A percentile compares a stretch with the other conserved stretches of the same genome.
Evolutionary conservation across 768 basidiomycete species (phyloP).

Genomic region (Pleurotus eryngii): DNA sequence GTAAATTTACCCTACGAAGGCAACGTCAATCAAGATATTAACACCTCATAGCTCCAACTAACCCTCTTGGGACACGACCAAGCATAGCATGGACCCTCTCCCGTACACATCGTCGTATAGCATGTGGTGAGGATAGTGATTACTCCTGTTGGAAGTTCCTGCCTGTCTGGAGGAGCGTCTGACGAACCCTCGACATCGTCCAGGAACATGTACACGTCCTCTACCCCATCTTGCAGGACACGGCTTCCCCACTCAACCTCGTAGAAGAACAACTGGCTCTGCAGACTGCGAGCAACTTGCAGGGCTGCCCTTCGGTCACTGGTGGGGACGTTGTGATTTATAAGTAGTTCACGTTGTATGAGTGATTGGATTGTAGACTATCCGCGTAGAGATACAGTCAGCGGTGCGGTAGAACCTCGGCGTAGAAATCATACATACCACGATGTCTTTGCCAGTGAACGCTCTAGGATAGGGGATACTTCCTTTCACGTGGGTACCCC

Average conservation of each 20-base stretch:
- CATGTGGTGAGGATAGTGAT: slow-evolving; percentile 88
- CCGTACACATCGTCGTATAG: slow-evolving; percentile 83
- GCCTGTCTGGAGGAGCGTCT: slow-evolving; percentile 56
- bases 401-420: not conserved
- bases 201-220: slow-evolving; percentile 91
- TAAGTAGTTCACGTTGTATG: slow-evolving; percentile 79
- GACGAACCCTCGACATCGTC: slow-evolving; percentile 72
- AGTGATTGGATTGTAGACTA: slow-evolving; percentile 87
- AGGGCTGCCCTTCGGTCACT: slow-evolving; percentile 82
- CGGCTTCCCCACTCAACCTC: slow-evolving; percentile 95
- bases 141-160: slow-evolving; percentile 82
- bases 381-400: not conserved
- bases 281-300: slow-evolving; percentile 85
- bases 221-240: slow-evolving; percentile 79
- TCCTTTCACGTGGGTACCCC: slow-evolving; percentile 86
- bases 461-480: slow-evolving; percentile 87
- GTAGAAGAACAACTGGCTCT: slow-evolving; percentile 92
- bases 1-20: slow-evolving; percentile 26
- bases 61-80: slow-evolving; percentile 77
- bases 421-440: slow-evolving; percentile 49
- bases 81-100: slow-evolving; percentile 79
- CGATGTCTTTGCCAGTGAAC: slow-evolving; percentile 93
- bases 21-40: not conserved
- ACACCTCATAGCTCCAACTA: slow-evolving; percentile 3
- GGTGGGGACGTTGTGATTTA: slow-evolving; percentile 69